Evolutionary conservation across 768 basidiomycete species (phyloP).

Genomic region (Mycena rosella): DNA sequence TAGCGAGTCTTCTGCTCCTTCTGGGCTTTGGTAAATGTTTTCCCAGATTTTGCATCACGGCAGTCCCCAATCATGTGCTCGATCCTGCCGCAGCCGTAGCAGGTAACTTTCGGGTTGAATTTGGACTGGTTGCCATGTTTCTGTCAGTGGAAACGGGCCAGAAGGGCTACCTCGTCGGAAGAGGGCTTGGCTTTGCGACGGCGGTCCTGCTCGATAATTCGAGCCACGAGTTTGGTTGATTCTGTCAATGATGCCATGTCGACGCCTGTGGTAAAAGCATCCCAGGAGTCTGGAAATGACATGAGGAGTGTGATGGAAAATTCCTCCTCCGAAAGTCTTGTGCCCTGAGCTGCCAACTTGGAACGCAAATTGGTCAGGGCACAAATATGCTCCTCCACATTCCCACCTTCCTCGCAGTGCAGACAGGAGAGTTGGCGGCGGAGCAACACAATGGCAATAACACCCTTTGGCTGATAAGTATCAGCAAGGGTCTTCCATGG

Average conservation of each 20-base stretch:
- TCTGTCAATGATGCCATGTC: not conserved
- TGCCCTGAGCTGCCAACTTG: not conserved
- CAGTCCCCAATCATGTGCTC: slow-evolving; percentile 26
- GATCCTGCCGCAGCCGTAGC: slow-evolving; percentile 28
- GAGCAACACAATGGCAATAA: slow-evolving; percentile 42
- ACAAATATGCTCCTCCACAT: slow-evolving; percentile 41
- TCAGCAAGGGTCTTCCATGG: slow-evolving; percentile 45
- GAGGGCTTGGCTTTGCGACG: slow-evolving; percentile 28
- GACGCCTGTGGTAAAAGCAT: not conserved
- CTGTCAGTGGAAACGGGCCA: slow-evolving; percentile 8
- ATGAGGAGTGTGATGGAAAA: slow-evolving; percentile 7
- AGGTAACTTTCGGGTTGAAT: slow-evolving; percentile 23
- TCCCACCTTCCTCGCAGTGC: slow-evolving; percentile 44
- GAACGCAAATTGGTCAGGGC: not conserved
- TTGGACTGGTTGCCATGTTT: slow-evolving; percentile 19
- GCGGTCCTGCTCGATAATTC: slow-evolving; percentile 42
- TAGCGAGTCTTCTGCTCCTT: slow-evolving; percentile 17
- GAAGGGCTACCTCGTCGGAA: slow-evolving; percentile 24
- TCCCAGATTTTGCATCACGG: slow-evolving; percentile 21
- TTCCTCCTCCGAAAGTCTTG: not conserved
- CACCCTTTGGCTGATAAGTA: slow-evolving; percentile 46
- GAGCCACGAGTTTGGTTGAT: slow-evolving; percentile 22
- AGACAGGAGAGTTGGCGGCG: slow-evolving; percentile 42
- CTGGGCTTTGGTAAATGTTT: slow-evolving; percentile 13
- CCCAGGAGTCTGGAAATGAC: not conserved